Conservation (phyloP, 2,329 filamentous ascomycete species). For the Penicillium sclerotiorum region DNA sequence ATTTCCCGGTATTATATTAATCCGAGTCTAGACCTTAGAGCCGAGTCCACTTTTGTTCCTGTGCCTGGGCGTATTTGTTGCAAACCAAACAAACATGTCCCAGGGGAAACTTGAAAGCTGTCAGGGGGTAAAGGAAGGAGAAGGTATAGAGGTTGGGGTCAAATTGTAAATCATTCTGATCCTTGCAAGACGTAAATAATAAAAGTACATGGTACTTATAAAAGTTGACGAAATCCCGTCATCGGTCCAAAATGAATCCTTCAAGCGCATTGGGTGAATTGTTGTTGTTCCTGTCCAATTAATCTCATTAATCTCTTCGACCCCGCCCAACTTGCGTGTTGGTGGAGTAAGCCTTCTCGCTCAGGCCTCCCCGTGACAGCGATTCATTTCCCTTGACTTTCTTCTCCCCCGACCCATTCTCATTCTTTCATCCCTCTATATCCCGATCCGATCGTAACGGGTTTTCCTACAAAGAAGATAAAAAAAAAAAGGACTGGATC, state of each 20-base stretch:
- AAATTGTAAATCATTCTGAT: too few species aligned
- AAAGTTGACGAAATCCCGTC: too few species aligned
- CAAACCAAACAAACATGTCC: not conserved
- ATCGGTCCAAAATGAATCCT: too few species aligned
- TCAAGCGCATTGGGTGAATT: too few species aligned
- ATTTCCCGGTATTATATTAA: conserved; percentile 18
- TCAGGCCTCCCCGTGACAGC: conserved; percentile 16
- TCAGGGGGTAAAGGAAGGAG: not conserved
- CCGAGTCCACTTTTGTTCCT: not conserved
- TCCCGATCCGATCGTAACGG: conserved; percentile 11
- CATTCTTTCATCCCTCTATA: conserved; percentile 6
- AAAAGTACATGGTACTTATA: too few species aligned
- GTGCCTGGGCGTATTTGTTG: too few species aligned
- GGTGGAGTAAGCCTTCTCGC: conserved; percentile 5
- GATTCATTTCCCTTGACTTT: conserved; percentile 6
- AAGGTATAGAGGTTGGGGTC: too few species aligned
- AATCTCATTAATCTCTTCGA: not conserved
- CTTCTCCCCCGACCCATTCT: conserved; percentile 6
- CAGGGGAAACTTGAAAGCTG: not conserved
- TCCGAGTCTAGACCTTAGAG: conserved; percentile 19
- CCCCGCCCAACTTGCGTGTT: conserved; percentile 7
- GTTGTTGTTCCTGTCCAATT: not conserved
- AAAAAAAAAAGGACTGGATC: conserved; percentile 19
- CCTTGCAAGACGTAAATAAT: too few species aligned
- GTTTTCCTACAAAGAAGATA: conserved; percentile 14